Evolutionary conservation across 352 stramenopile species (phyloP), one percentile per base, ranked within the genome.

Genomic region (Thalassiosira exigua): DNA sequence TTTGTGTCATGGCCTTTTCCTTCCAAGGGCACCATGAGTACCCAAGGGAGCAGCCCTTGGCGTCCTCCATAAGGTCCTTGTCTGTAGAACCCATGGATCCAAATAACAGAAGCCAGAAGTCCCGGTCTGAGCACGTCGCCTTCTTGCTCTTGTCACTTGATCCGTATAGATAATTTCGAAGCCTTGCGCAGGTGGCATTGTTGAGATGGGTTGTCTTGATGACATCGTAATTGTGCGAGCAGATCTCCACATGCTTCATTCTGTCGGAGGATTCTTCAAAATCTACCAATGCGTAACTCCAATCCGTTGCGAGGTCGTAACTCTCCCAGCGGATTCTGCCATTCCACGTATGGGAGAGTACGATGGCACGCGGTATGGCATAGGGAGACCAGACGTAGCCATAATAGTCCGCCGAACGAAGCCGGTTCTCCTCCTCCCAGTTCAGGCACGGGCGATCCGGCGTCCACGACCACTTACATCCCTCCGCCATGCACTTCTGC

Each of bases 381-480:
- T 52, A 75, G 42, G 67, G 67, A 27, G 67, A 75, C 67, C 67
- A 75, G 17, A 75, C 56, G n/a, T 75, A 32, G 17, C 39, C 32
- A 32, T 57, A 70, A 27, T 75, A 75, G 19, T 75, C 54, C 1
- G 56, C 67, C n/a, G 54, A 69, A 39, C 14, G 33, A 14, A 70
- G 33, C 41, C 41, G 56, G 14, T 24, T 29, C 3, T 30, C 11
- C 2, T 46, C 42, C 5, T 75, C 53, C 52, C 53, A 69, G 1
- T 30, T 27, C 17, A 70, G 33, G 11, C 11, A 27, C 1, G 21
- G 39, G 12, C 22, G n/a, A 1, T 60, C 17, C 39, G 54, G 67
- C 19, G 67, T 75, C 67, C 67, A 75, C 7, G 64, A 27, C 67
- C 56, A 75, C 46, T 58, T 19, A 32, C 42, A 67, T 7, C 14